These are phyloP conservation scores for Fraxinus baroniana DNA, from an alignment of 305 asterid genomes.

Conservation along the genomic window DNA sequence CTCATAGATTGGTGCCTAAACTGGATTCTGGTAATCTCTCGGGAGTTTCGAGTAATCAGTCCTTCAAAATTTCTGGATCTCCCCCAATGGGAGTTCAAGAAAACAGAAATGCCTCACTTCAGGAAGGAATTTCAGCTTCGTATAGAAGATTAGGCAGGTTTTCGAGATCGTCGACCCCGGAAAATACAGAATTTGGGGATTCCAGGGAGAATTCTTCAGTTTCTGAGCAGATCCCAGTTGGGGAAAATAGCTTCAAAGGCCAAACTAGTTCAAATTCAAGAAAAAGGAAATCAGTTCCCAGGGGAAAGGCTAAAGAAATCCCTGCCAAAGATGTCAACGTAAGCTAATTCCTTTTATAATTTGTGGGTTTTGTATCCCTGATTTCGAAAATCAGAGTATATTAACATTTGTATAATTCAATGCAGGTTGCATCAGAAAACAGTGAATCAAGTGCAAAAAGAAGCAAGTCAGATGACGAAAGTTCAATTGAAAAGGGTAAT, in stretches of 20 bases:
- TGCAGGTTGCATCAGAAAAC: slow-evolving; percentile 59
- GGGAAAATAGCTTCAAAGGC: slow-evolving; percentile 26
- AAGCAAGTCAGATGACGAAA: slow-evolving; percentile 56
- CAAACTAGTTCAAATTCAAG: slow-evolving; percentile 45
- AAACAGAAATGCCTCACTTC: background rate
- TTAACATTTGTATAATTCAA: background rate
- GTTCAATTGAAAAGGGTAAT: slow-evolving; percentile 26
- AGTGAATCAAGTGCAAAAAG: slow-evolving; percentile 63
- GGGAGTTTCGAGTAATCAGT: slow-evolving; percentile 32
- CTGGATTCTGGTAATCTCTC: slow-evolving; percentile 42
- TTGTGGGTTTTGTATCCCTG: background rate
- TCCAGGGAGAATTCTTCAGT: slow-evolving; percentile 72
- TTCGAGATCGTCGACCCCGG: slow-evolving; percentile 33
- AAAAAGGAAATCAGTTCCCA: slow-evolving; percentile 66
- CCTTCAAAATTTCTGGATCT: slow-evolving; percentile 28
- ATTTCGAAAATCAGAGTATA: background rate
- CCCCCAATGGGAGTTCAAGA: slow-evolving; percentile 26
- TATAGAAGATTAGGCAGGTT: slow-evolving; percentile 26
- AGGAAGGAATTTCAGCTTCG: background rate
- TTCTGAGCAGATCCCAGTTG: slow-evolving; percentile 62
- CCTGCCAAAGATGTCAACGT: slow-evolving; percentile 37
- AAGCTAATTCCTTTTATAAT: slow-evolving; percentile 5
- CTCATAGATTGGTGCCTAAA: slow-evolving; percentile 30
- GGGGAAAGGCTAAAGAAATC: slow-evolving; percentile 58
- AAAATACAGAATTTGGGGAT: slow-evolving; percentile 47